Conservation (phyloP, 148 eudicot species). For the Amaranthus hypochondriacus region DNA sequence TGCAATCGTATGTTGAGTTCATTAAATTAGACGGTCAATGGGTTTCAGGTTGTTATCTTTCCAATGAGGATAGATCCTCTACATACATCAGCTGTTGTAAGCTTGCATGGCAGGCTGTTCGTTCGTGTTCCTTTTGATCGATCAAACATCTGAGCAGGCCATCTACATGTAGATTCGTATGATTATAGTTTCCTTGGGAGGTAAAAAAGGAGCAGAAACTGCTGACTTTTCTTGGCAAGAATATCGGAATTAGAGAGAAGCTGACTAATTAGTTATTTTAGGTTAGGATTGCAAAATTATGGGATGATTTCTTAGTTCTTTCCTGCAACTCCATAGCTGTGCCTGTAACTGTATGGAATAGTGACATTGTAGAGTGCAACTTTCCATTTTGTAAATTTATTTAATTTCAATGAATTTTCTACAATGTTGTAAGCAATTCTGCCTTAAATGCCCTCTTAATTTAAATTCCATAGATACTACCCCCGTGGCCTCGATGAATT, state of each 20-base stretch:
- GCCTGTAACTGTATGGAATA: not conserved
- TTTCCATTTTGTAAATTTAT: slow-evolving; percentile 16
- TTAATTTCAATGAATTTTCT: not conserved
- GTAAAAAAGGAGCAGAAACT: slow-evolving; percentile 15
- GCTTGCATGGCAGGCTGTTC: slow-evolving; percentile 85
- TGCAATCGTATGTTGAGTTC: no score
- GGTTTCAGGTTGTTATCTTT: slow-evolving; percentile 65
- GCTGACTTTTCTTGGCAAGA: not conserved
- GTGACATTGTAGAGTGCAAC: slow-evolving; percentile 14
- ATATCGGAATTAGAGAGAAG: slow-evolving; percentile 16
- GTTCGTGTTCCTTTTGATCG: slow-evolving; percentile 86
- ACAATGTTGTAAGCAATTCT: not conserved
- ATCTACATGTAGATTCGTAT: slow-evolving; percentile 6
- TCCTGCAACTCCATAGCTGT: slow-evolving; percentile 6
- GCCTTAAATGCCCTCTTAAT: not conserved
- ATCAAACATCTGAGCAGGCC: slow-evolving; percentile 28
- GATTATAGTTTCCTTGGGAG: not conserved
- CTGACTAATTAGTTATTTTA: slow-evolving; percentile 15
- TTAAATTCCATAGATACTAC: no score
- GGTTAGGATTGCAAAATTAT: slow-evolving; percentile 12
- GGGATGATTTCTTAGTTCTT: not conserved
- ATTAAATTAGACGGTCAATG: not conserved
- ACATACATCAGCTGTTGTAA: slow-evolving; percentile 84
- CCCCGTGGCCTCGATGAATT: no score
- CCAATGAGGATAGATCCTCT: slow-evolving; percentile 81